phyloP scores from a whole-genome alignment of 2,329 filamentous ascomycete species.

The Cladosporium sp. region DNA sequence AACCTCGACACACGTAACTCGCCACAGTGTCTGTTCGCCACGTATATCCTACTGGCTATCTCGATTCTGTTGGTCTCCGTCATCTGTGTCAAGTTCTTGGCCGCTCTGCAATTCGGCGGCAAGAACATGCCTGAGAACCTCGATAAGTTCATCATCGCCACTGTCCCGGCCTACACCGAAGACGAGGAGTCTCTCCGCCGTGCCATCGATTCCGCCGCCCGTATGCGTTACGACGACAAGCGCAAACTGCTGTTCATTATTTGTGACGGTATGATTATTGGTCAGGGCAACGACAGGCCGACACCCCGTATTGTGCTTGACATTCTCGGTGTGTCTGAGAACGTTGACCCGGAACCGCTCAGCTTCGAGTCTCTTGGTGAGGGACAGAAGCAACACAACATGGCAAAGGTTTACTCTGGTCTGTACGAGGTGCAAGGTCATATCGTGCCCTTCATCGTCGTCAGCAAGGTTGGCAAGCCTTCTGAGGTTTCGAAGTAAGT shows the following conservation, averaged over 20 bases:
- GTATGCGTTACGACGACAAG: conserved; percentile 98
- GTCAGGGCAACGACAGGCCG: conserved; percentile 93
- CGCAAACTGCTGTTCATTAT: conserved; percentile 90
- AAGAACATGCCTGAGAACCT: conserved; percentile 94
- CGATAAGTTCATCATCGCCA: conserved; percentile 97
- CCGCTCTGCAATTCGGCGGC: conserved; percentile 87
- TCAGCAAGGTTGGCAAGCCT: conserved; percentile 91
- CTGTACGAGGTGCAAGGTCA: conserved; percentile 97
- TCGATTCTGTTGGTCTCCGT: conserved; percentile 78
- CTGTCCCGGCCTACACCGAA: conserved; percentile 96
- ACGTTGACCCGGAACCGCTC: conserved; percentile 89
- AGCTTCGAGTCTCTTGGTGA: conserved; percentile 97
- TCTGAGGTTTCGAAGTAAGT: conserved; percentile 64
- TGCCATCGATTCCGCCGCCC: conserved; percentile 92
- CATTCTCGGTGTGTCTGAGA: conserved; percentile 92
- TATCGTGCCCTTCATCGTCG: conserved; percentile 94
- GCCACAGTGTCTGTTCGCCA: conserved; percentile 78
- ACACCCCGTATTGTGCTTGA: conserved; percentile 95
- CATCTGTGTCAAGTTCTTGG: conserved; percentile 94
- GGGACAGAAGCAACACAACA: conserved; percentile 97
- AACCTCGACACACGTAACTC: conserved; percentile 91
- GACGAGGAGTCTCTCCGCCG: conserved; percentile 96
- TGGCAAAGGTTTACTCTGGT: conserved; percentile 98
- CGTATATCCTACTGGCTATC: conserved; percentile 85
- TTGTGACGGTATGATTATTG: conserved; percentile 99